Base-by-base conservation (phyloP, 768 basidiomycete genomes). In the Lentinula guzmanii region DNA sequence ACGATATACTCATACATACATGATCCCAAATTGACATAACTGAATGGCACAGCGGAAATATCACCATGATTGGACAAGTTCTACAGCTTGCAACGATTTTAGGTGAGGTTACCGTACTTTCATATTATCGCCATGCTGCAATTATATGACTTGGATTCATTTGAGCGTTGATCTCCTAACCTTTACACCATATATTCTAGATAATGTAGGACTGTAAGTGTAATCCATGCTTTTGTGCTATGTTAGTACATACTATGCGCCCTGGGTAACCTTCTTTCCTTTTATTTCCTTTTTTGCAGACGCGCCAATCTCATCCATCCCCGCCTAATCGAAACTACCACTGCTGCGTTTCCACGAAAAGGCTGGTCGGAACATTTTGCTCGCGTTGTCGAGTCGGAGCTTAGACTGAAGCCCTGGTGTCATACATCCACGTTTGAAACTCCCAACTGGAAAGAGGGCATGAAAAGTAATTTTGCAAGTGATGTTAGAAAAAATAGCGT, bases 31-130 rank as follows among this genome's bases (percentile, higher is more conserved):
- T 48, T 45, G n/a, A 45, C 21, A 7, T 53, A 24, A n/a, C 24
- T 56, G 15, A 42, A 34, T 57, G 58, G 16, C 35, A 62, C 63
- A 80, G 78, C 1, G 79, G 80, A 4, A 79, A 80, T 62, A 83
- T 83, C 62, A 80, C 82, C 2, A 74, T 76, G 69, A 74, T 81
- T 52, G 81, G 81, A 8, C 78, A 82, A 67, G 72, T 81, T 13
- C 68, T 82, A 13, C 80, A 82, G 66, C 71, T 82, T 21, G 76
- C 80, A 8, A 82, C 78, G 4, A 77, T 80, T 61, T 70, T 82
- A 24, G 79, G 78, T 79, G 63, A 43, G 74, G 63, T 45, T 52
- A 46, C 21, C n/a, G 15, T 43, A 34, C 1, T 34, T 41, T 43
- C 28, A 18, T 15, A 15, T 16, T 7, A 3, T 37, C 5, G 13